phyloP scores from a whole-genome alignment of 2,329 filamentous ascomycete species.

The Stromatinia cepivora region DNA sequence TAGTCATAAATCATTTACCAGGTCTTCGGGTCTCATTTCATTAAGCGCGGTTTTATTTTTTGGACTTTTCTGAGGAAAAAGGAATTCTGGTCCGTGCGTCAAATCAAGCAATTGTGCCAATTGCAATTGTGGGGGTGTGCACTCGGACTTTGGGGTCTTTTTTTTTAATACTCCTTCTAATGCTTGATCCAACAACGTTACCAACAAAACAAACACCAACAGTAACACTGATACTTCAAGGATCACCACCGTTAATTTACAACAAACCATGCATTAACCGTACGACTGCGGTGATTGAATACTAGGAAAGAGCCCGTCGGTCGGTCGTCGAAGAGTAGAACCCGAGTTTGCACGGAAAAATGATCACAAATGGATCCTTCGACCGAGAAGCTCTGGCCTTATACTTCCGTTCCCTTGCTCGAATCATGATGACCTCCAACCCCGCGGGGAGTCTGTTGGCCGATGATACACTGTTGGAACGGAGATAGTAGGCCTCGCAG shows the following conservation, averaged over 20 bases:
- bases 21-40: neutral
- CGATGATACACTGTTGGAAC: neutral
- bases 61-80: neutral
- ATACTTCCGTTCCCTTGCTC: neutral
- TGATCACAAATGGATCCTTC: neutral
- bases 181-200: neutral
- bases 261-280: conserved; percentile 4
- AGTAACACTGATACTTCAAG: neutral
- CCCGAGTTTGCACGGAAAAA: conserved; percentile 4
- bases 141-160: neutral
- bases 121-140: conserved; percentile 9
- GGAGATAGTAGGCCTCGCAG: neutral
- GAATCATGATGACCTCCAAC: neutral
- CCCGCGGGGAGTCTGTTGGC: neutral
- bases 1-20: neutral
- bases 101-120: conserved; percentile 1
- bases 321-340: neutral
- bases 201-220: conserved; percentile 9
- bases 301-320: neutral
- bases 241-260: neutral
- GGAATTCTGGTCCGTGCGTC: neutral
- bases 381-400: neutral
- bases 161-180: neutral
- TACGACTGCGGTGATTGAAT: neutral
- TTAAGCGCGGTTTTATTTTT: conserved; percentile 1